A percentile compares a stretch with the other conserved stretches of the same genome.
Conservation (phyloP, 768 basidiomycete genomes). For the Russula dissimulans region DNA sequence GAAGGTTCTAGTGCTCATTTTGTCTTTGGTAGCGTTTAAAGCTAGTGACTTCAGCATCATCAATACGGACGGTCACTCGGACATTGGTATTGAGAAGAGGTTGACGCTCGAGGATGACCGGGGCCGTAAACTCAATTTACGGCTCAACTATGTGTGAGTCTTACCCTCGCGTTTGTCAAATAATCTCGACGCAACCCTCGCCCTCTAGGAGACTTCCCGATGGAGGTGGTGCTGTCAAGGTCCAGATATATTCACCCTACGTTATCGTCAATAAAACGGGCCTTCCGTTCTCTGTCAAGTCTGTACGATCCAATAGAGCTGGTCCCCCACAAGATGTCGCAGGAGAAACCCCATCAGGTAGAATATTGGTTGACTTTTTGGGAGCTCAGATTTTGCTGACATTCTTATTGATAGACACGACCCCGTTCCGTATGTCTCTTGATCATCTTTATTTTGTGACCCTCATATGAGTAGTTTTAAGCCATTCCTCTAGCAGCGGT, state of each 20-base stretch:
- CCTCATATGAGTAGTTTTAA: constrained; percentile 52
- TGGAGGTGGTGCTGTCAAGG: constrained; percentile 91
- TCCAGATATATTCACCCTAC: constrained; percentile 89
- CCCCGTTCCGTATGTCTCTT: constrained; percentile 71
- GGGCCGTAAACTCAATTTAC: constrained; percentile 70
- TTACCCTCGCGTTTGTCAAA: not conserved
- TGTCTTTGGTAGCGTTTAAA: constrained; percentile 54
- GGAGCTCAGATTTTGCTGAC: not conserved
- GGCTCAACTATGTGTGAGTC: constrained; percentile 82
- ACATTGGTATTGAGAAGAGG: constrained; percentile 72
- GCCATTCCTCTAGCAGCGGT: constrained; percentile 69
- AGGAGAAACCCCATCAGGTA: constrained; percentile 66
- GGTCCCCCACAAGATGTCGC: constrained; percentile 69
- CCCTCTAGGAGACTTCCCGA: constrained; percentile 60
- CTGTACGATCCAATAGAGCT: constrained; percentile 50
- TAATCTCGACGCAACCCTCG: not conserved
- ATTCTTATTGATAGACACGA: constrained; percentile 30
- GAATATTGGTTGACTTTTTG: constrained; percentile 10
- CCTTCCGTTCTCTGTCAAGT: constrained; percentile 66
- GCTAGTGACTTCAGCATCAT: constrained; percentile 97
- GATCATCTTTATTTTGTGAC: not conserved
- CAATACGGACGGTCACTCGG: constrained; percentile 85
- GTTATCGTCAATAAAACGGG: constrained; percentile 90
- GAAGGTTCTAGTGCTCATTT: not conserved
- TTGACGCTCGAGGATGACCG: constrained; percentile 64